A percentile compares a stretch with the other conserved stretches of the same genome.
Conservation (phyloP, 805 yeast species). For the Candida loeiensis region DNA sequence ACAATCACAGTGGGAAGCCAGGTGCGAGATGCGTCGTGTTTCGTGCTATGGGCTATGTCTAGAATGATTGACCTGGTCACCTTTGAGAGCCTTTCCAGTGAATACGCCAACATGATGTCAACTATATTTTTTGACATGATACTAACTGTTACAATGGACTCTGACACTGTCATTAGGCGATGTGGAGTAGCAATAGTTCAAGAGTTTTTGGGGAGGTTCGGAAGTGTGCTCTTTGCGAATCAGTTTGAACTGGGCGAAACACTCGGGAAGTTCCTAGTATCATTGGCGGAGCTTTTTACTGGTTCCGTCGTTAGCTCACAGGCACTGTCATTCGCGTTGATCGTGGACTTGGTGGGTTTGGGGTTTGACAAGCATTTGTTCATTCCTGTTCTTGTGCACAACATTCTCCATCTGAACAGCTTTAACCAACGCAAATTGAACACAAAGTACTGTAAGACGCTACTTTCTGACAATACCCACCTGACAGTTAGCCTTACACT, state of each 20-base stretch:
- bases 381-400: constrained; percentile 26
- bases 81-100: constrained; percentile 38
- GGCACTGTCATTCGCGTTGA: constrained; percentile 15
- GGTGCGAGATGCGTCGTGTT: constrained; percentile 82
- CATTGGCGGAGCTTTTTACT: constrained; percentile 59
- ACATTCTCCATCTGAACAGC: constrained; percentile 33
- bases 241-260: constrained; percentile 6
- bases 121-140: constrained; percentile 38
- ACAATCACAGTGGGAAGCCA: constrained; percentile 59
- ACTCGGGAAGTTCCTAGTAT: constrained; percentile 38
- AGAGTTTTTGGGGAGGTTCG: constrained; percentile 78
- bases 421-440: constrained; percentile 42
- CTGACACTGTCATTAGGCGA: constrained; percentile 68
- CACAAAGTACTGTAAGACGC: constrained; percentile 23
- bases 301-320: constrained; percentile 27
- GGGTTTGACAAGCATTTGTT: constrained; percentile 28
- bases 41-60: constrained; percentile 86
- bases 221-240: constrained; percentile 34
- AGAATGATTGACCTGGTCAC: too few relatives aligned
- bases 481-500: neutral
- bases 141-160: constrained; percentile 60
- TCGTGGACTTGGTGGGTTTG: constrained; percentile 16
- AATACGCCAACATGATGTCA: constrained; percentile 15
- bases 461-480: neutral
- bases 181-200: constrained; percentile 87